Base-by-base conservation (phyloP, 1,284 basidiomycete species). In the Melampsora americana region DNA sequence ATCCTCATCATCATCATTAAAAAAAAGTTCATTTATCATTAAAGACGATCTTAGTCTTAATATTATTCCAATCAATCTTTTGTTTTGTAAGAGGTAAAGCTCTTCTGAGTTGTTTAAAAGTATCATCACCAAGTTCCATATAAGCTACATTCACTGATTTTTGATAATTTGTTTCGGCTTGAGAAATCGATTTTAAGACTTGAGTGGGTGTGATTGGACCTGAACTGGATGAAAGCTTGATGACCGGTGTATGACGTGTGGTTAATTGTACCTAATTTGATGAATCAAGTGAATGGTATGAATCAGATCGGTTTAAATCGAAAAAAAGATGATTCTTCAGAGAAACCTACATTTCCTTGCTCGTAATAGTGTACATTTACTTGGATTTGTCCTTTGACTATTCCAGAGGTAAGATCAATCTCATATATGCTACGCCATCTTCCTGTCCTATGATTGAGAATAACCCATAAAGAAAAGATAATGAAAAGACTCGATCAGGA, bases 341-440 rank as follows among this genome's bases (percentile, higher is more conserved):
- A 53, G 46, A 42, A 12, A 82, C 86, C 77, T 78, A 93, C 94
- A 82, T 95, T 95, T 80, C 93, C 94, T 83, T 95, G 93, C 83
- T 97, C 94, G 81, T 93, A 97, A 82, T 97, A 97, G 83, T 97
- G 94, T 30, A 95, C 90, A 80, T 93, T 91, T 64, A 93, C 87
- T 26, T 90, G 84, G 35, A 94, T 88, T 79, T 85, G 88, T 0
- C 93, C 85, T 5, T 78, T 76, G 14, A 86, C 80, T 9, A 70
- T 79, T 16, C 80, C 79, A 42, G 80, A 80, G 5, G 80, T 80
- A 14, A 83, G 78, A 78, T 86, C 84, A n/a, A 86, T 81, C 12
- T 81, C 77, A 82, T 86, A 87, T n/a, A 80, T 78, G 4, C 84
- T 84, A 61, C 93, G 88, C 94, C 94, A 96, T 81, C 93, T 86